These are phyloP conservation scores for Delonix regia DNA, from an alignment of 306 rosid genomes.

Conservation along the genomic window DNA sequence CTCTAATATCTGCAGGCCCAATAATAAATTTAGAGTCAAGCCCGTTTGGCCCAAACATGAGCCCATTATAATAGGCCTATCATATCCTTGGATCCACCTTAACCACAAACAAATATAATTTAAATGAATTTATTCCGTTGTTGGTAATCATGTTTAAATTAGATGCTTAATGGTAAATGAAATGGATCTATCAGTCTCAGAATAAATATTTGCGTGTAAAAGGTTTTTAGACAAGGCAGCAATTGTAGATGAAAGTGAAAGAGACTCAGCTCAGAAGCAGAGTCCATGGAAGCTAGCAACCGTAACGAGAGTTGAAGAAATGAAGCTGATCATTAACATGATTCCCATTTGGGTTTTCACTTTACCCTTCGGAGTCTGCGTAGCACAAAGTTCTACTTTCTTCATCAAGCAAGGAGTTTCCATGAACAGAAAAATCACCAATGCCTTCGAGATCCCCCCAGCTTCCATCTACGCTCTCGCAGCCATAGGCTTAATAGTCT, in stretches of 20 bases:
- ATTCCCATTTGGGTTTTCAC: conserved; percentile 84
- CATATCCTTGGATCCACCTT: neutral
- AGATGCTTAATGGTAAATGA: neutral
- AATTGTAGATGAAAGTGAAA: conserved; percentile 48
- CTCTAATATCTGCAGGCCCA: neutral
- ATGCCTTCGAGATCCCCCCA: conserved; percentile 65
- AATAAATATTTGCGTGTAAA: neutral
- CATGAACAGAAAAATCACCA: conserved; percentile 49
- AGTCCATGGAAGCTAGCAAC: conserved; percentile 76
- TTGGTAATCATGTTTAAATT: neutral
- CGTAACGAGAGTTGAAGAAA: conserved; percentile 78
- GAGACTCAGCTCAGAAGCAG: conserved; percentile 45
- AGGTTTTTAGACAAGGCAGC: conserved; percentile 98
- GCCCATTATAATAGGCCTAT: neutral
- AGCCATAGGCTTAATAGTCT: conserved; percentile 74
- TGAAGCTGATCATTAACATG: conserved; percentile 84
- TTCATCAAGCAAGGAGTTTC: conserved; percentile 74
- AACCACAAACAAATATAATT: neutral
- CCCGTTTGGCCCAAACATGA: neutral
- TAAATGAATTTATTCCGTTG: neutral
- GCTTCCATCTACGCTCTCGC: conserved; percentile 72
- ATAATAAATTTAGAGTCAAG: neutral
- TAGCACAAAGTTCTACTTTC: conserved; percentile 82
- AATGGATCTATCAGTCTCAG: no score
- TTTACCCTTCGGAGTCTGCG: conserved; percentile 72